Evolutionary conservation across 1,139 yeast species (phyloP).

Genomic region (Yamadazyma mexicana): DNA sequence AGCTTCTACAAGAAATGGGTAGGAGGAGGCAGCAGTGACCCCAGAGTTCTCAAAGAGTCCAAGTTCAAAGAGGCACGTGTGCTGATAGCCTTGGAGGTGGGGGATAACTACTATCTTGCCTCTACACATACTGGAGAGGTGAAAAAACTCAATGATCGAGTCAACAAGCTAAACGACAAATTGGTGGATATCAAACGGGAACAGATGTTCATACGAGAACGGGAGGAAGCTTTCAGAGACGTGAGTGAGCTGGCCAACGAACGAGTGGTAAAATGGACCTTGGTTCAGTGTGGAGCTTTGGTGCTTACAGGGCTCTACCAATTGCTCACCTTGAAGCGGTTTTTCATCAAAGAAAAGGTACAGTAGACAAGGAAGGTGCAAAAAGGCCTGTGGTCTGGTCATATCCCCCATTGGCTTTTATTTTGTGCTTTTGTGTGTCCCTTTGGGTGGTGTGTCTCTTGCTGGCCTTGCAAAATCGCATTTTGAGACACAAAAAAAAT

Average conservation of each 20-base stretch:
- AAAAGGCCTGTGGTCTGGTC: no score
- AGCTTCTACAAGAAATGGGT: conserved; percentile 34
- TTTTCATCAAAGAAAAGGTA: conserved; percentile 8
- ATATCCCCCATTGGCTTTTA: no score
- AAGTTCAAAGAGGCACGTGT: conserved; percentile 53
- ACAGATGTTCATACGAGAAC: conserved; percentile 64
- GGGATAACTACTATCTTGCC: conserved; percentile 53
- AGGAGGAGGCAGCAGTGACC: conserved; percentile 10
- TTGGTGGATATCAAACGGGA: conserved; percentile 61
- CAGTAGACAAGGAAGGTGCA: no score
- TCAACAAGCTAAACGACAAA: conserved; percentile 53
- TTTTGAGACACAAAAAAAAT: neutral
- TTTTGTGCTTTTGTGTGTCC: no score
- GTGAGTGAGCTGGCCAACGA: conserved; percentile 65
- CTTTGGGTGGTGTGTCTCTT: no score
- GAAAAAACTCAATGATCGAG: conserved; percentile 50
- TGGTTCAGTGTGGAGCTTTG: conserved; percentile 58
- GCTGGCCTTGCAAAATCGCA: neutral
- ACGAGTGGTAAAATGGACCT: conserved; percentile 64
- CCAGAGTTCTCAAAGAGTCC: conserved; percentile 28
- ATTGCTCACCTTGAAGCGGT: conserved; percentile 34
- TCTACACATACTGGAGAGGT: conserved; percentile 46
- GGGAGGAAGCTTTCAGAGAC: conserved; percentile 69
- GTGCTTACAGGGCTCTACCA: conserved; percentile 69
- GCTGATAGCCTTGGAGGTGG: conserved; percentile 53